These are phyloP conservation scores for Bipolaris oryzae DNA, from an alignment of 2,329 filamentous ascomycete species.

Conservation along the genomic window DNA sequence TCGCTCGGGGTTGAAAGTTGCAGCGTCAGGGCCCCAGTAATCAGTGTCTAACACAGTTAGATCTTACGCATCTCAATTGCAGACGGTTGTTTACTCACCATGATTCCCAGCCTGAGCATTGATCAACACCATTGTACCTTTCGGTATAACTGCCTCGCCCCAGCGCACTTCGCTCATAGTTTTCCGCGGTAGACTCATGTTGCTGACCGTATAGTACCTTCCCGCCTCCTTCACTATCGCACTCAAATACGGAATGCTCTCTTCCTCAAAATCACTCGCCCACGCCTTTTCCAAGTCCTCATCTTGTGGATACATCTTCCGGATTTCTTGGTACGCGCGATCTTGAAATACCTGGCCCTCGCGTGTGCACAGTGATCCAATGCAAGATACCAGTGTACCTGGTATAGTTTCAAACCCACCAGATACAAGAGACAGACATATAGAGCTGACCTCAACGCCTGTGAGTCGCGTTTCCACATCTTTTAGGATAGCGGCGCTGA, in stretches of 20 bases:
- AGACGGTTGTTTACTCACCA: conserved; percentile 43
- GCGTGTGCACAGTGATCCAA: conserved; percentile 57
- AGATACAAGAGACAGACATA: conserved; percentile 60
- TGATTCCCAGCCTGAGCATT: conserved; percentile 63
- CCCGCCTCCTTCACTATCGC: conserved; percentile 60
- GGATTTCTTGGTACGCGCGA: conserved; percentile 60
- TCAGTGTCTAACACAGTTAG: conserved; percentile 55
- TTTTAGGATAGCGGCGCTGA: conserved; percentile 60
- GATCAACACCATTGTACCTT: conserved; percentile 61
- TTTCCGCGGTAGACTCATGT: conserved; percentile 60
- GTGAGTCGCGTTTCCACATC: conserved; percentile 60
- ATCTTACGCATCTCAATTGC: conserved; percentile 49
- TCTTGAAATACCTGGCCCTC: conserved; percentile 60
- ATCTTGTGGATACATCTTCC: conserved; percentile 51
- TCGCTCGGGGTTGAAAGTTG: conserved; percentile 56
- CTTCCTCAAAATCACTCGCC: conserved; percentile 52
- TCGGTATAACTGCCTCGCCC: conserved; percentile 59
- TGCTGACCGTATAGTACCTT: conserved; percentile 60
- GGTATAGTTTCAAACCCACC: conserved; percentile 63
- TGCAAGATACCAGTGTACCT: conserved; percentile 58
- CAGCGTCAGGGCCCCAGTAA: conserved; percentile 56
- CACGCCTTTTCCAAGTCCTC: conserved; percentile 54
- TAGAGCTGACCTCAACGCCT: conserved; percentile 60
- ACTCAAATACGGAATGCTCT: conserved; percentile 57
- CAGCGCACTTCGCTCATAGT: conserved; percentile 58